A percentile compares a stretch with the other conserved stretches of the same genome.
Evolutionary conservation across 2,329 filamentous ascomycete genomes (phyloP).

Genomic region (Nectriaceae sp.): DNA sequence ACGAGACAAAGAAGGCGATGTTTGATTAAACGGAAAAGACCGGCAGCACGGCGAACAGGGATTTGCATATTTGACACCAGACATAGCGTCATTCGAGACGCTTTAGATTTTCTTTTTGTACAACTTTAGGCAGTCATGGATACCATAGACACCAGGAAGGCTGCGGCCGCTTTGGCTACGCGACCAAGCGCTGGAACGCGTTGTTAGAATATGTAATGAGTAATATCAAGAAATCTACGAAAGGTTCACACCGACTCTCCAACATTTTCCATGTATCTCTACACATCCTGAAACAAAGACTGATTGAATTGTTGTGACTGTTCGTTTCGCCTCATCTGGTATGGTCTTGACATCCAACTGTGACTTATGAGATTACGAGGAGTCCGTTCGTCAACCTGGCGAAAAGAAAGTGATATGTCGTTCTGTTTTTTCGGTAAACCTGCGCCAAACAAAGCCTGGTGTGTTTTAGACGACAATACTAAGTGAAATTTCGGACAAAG

Average conservation of each 20-base stretch:
- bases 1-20: background rate
- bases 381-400: too few relatives aligned
- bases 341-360: too few relatives aligned
- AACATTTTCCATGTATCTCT: too few relatives aligned
- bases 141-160: constrained; percentile 19
- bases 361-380: too few relatives aligned
- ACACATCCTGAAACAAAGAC: too few relatives aligned
- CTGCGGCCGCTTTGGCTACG: constrained; percentile 13
- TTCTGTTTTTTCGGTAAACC: background rate
- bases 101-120: constrained; percentile 10
- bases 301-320: too few relatives aligned
- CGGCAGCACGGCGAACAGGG: constrained; percentile 14
- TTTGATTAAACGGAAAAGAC: constrained; percentile 4
- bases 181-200: constrained; percentile 45
- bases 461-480: background rate
- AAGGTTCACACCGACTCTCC: too few relatives aligned
- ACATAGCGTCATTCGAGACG: constrained; percentile 6
- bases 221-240: constrained; percentile 16
- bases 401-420: background rate
- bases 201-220: constrained; percentile 27
- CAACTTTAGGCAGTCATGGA: constrained; percentile 2
- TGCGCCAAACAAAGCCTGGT: constrained; percentile 1
- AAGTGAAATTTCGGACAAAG: background rate
- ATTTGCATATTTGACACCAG: constrained; percentile 9
- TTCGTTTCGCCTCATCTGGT: too few relatives aligned